Evolutionary conservation across 345 rosid species (phyloP).

Genomic region (Lumnitzera racemosa): DNA sequence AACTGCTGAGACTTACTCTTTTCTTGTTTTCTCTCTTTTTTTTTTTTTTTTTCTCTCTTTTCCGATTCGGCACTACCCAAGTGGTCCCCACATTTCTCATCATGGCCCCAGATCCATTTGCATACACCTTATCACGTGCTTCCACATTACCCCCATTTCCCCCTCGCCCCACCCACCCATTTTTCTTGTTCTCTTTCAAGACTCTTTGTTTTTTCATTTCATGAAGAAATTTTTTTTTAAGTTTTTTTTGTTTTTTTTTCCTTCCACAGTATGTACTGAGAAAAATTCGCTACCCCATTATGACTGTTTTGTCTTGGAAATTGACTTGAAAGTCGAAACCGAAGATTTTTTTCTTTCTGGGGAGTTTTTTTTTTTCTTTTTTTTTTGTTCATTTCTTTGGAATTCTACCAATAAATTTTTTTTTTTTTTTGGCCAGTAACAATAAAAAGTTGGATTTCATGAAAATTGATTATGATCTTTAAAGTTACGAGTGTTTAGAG

Average conservation of each 20-base stretch:
- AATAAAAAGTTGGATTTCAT: neutral
- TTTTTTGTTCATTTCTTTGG: neutral
- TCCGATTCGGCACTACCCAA: slow-evolving; percentile 9
- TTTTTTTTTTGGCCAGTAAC: neutral
- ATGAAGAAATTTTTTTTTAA: no score
- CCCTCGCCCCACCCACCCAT: neutral
- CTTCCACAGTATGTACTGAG: no score
- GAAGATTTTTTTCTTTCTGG: no score
- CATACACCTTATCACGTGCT: slow-evolving; percentile 40
- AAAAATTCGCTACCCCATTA: no score
- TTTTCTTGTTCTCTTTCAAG: neutral
- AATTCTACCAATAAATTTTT: neutral
- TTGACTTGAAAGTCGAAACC: no score
- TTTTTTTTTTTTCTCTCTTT: slow-evolving; percentile 12
- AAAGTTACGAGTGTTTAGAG: no score
- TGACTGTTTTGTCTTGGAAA: no score
- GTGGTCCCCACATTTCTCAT: slow-evolving; percentile 25
- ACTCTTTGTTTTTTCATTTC: neutral
- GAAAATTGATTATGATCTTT: no score
- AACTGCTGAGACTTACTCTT: slow-evolving; percentile 17
- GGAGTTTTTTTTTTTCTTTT: neutral
- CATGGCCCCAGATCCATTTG: slow-evolving; percentile 32
- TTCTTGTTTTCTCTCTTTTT: slow-evolving; percentile 13
- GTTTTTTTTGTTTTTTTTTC: no score
- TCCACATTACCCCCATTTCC: neutral